Evolutionary conservation across 345 rosid species (phyloP).

Genomic region (Pelargonium nanum): DNA sequence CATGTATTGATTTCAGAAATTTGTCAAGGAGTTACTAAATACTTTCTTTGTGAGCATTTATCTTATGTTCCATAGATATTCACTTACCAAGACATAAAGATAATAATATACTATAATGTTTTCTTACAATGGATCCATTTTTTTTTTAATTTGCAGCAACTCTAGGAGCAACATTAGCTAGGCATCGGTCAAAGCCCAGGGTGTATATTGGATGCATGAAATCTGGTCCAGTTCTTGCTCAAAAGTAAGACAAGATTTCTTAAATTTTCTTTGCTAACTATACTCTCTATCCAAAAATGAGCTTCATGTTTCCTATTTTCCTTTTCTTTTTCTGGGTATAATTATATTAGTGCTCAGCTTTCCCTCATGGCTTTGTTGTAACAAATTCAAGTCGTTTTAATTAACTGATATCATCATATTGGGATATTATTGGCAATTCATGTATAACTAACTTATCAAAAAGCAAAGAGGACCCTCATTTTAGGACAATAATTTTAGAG

Average conservation of each 20-base stretch:
- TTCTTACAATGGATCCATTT: slow-evolving; percentile 6
- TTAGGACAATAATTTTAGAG: too few relatives aligned
- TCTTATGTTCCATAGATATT: not conserved
- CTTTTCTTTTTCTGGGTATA: too few relatives aligned
- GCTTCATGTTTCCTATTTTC: too few relatives aligned
- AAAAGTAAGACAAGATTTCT: slow-evolving; percentile 50
- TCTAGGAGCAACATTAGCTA: slow-evolving; percentile 69
- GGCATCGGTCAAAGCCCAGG: slow-evolving; percentile 62
- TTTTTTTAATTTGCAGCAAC: slow-evolving; percentile 51
- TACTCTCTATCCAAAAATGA: too few relatives aligned
- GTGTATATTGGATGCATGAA: slow-evolving; percentile 96
- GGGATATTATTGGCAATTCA: too few relatives aligned
- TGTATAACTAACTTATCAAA: too few relatives aligned
- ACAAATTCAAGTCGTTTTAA: too few relatives aligned
- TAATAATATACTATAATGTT: not conserved
- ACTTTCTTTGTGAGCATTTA: slow-evolving; percentile 1
- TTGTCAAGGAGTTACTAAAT: not conserved
- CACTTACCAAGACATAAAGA: not conserved
- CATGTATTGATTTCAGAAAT: not conserved
- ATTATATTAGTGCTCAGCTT: not conserved
- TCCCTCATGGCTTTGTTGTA: not conserved
- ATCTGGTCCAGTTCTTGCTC: slow-evolving; percentile 94
- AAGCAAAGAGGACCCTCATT: too few relatives aligned
- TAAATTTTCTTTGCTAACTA: too few relatives aligned
- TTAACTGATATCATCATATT: too few relatives aligned